Evolutionary conservation across 768 basidiomycete genomes (phyloP), one percentile per base, ranked within the genome.

Genomic region (Lentinula edodes): DNA sequence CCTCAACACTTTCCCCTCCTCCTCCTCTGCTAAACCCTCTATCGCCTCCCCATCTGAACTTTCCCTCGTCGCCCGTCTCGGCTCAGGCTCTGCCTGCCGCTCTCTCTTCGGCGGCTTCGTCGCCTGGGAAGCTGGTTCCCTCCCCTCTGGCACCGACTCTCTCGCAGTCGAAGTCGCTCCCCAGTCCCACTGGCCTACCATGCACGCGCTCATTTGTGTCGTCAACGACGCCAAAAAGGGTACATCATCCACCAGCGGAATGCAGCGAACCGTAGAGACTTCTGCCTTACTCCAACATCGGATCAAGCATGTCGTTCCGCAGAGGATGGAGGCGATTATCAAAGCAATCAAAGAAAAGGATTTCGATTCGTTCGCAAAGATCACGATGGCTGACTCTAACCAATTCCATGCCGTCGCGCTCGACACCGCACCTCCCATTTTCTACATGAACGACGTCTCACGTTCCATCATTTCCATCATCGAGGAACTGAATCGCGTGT

Each of bases 351-450:
- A 74, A 52, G 77, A 71, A 1, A 83, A 80, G 66, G 91, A 98
- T 75, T 99, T 99, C 72, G 87, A 94, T 68, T 66, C 84, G 0
- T 99, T 99, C 66, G 97, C 95, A 0, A 76, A 78, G 63, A 84
- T 98, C 72, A 99, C 97, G 20, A 99, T 98, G 94, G 86, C 84
- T 53, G 97, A 99, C 73, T 96, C 94, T 56, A 99, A 99, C 78
- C 90, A 93, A 78, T 99, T 99, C 86, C 97, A 99, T 71, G 95
- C 97, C 32, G 93, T 98, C 66, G 91, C 91, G 54, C 88, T 98
- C 65, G 97, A 99, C 76, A 98, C 97, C 0, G 86, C 90, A 46
- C 97, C 97, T 0, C 97, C 97, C 46, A 98, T 98, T 75, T 98
- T 99, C 74, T 99, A 99, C 80, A 88, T 99, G 86, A 98, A 98